Conservation (phyloP, 2,329 filamentous ascomycete genomes). For the Cladosporium sp. region DNA sequence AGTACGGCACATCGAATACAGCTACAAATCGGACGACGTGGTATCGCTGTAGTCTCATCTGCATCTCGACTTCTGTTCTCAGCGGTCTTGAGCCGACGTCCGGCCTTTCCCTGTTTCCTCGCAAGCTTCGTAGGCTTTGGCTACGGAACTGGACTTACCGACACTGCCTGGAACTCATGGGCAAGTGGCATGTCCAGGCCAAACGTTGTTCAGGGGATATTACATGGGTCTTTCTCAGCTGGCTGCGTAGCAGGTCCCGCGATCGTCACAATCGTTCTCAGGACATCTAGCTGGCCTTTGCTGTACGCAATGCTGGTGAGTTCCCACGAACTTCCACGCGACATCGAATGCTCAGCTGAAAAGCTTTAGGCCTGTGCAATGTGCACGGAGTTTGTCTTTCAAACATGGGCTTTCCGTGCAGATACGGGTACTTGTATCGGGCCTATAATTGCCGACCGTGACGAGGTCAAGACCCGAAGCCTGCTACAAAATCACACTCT, state of each 20-base stretch:
- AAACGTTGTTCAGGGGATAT: not conserved
- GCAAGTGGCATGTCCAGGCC: not conserved
- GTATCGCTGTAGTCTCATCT: not conserved
- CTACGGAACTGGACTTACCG: slow-evolving; percentile 5
- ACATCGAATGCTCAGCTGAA: not conserved
- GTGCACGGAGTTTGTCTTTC: not conserved
- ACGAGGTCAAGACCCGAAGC: not conserved
- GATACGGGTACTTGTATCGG: not conserved
- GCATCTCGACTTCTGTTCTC: not conserved
- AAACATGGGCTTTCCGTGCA: not conserved
- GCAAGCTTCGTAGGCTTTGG: not conserved
- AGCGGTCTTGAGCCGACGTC: not conserved
- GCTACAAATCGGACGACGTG: not conserved
- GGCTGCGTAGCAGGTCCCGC: not conserved
- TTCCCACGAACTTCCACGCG: not conserved
- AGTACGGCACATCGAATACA: not conserved
- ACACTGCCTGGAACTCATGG: slow-evolving; percentile 6
- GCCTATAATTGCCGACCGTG: not conserved
- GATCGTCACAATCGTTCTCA: not conserved
- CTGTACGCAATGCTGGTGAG: not conserved
- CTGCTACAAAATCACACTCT: not conserved
- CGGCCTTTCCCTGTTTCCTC: not conserved
- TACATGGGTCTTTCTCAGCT: slow-evolving; percentile 1
- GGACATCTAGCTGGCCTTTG: not conserved
- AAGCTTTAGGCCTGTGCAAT: not conserved